Evolutionary conservation across 2,329 filamentous ascomycete genomes (phyloP).

Genomic region (Chaetomiaceae sp.): DNA sequence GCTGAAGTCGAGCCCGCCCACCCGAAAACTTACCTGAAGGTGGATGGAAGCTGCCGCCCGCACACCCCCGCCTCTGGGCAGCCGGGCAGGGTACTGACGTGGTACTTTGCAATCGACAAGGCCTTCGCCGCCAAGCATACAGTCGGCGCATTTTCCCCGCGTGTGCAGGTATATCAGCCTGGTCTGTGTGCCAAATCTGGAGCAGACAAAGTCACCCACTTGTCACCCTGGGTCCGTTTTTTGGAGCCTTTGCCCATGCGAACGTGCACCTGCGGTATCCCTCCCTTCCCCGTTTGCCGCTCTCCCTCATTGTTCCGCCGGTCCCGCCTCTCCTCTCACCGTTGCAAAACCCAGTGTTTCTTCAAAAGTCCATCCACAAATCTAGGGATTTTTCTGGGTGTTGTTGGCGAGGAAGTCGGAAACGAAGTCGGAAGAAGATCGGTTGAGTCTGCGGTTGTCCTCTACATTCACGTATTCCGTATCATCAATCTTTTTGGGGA

Average conservation of each 20-base stretch:
- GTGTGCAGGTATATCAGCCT: not conserved
- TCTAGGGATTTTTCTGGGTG: constrained; percentile 26
- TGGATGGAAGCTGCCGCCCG: constrained; percentile 4
- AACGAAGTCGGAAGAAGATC: constrained; percentile 20
- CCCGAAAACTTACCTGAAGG: no score
- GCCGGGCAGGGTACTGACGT: constrained; percentile 5
- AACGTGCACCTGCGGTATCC: constrained; percentile 18
- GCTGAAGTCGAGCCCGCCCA: constrained; percentile 8
- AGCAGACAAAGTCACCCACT: constrained; percentile 13
- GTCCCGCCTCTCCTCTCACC: constrained; percentile 19
- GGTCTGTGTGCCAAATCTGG: not conserved
- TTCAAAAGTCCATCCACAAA: constrained; percentile 21
- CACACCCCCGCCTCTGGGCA: no score
- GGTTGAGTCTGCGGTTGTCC: constrained; percentile 21
- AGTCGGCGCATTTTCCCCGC: not conserved
- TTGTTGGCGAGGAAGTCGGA: constrained; percentile 29
- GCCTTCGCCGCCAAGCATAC: constrained; percentile 7
- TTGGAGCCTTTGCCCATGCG: constrained; percentile 13
- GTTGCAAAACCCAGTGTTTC: constrained; percentile 21
- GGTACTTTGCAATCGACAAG: constrained; percentile 12
- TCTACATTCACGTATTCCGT: constrained; percentile 2
- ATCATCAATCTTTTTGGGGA: constrained; percentile 1
- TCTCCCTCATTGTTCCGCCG: constrained; percentile 24
- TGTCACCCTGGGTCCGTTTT: constrained; percentile 15
- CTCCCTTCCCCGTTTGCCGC: constrained; percentile 20